These are phyloP conservation scores for Chenopodium berlandieri DNA, from an alignment of 148 eudicot species.

Conservation along the genomic window DNA sequence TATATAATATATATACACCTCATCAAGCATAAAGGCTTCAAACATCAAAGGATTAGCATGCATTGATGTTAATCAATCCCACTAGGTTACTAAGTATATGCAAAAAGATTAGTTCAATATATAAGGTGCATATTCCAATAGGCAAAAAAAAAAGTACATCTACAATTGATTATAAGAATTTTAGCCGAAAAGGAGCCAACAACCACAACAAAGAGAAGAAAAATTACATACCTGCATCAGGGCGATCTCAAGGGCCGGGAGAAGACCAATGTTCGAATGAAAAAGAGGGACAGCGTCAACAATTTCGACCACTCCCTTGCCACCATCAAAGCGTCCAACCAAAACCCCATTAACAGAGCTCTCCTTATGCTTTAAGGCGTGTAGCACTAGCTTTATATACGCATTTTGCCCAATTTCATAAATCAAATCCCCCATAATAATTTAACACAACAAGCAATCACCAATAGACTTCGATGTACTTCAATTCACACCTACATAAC, in stretches of 20 bases:
- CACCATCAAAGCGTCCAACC: slow-evolving; percentile 52
- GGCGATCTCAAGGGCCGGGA: slow-evolving; percentile 91
- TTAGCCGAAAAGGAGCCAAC: neutral
- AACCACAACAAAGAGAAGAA: neutral
- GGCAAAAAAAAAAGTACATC: neutral
- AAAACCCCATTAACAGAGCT: slow-evolving; percentile 67
- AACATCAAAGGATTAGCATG: neutral
- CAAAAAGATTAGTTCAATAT: neutral
- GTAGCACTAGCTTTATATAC: slow-evolving; percentile 72
- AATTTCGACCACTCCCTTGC: slow-evolving; percentile 47
- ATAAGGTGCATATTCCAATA: neutral
- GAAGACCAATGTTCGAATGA: slow-evolving; percentile 68
- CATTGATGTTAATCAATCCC: neutral
- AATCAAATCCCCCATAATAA: slow-evolving; percentile 36
- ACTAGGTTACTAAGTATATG: neutral
- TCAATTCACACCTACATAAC: slow-evolving; percentile 12
- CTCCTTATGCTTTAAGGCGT: slow-evolving; percentile 61
- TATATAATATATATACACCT: neutral
- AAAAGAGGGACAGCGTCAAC: slow-evolving; percentile 77
- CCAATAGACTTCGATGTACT: slow-evolving; percentile 6
- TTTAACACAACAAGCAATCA: slow-evolving; percentile 4
- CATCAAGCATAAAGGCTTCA: slow-evolving; percentile 1
- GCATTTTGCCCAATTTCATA: slow-evolving; percentile 69
- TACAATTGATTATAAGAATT: neutral
- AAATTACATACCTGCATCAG: slow-evolving; percentile 55